Base-by-base conservation (phyloP, 1,139 yeast genomes). In the Barnettozyma hawaiiensis region DNA sequence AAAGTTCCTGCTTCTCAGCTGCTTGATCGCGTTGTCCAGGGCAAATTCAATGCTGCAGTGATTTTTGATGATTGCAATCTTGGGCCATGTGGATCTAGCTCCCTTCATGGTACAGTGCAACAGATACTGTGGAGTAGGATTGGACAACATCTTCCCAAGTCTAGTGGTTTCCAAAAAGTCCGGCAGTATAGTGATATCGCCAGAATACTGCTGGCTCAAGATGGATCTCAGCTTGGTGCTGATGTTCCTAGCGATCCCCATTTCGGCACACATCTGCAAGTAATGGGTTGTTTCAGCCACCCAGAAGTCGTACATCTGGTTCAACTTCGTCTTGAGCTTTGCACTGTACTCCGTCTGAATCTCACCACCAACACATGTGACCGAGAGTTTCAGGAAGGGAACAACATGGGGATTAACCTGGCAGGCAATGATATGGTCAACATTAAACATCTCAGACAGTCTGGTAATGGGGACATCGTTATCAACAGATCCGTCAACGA, bases 361-460 rank as follows among this genome's bases (percentile, higher is more conserved):
- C 46, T 74, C 82, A 10, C 84, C 85, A n/a, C 86, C 89, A 28
- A 80, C 79, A 54, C 79, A 76, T 43, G 84, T 61, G 1, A 80
- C 72, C 0, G 90, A 79, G 22, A 79, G 65, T 50, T 78, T 78
- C 51, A 92, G 68, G 40, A 92, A 74, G 2, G 98, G 97, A 2
- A 85, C 90, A 26, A 92, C 95, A 60, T 92, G 98, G 0, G 97
- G 96, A 56, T 94, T 87, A 1, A 92, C 98, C 63, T 94, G 97
- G 42, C 96, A 90, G 0, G 96, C 97, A 58, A 92, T 86, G 47
- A 92, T 90, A 61, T 94, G 97, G 60, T 92, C 95, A 29, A 92
- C 96, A 57, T 92, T 92, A 60, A 92, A 94, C 90, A 92, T 85
- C 62, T 92, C 98, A 38, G 95, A 85, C 16, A 92, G 69, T 53